Conservation (phyloP, 2,329 filamentous ascomycete species). For the Myotisia sp. region DNA sequence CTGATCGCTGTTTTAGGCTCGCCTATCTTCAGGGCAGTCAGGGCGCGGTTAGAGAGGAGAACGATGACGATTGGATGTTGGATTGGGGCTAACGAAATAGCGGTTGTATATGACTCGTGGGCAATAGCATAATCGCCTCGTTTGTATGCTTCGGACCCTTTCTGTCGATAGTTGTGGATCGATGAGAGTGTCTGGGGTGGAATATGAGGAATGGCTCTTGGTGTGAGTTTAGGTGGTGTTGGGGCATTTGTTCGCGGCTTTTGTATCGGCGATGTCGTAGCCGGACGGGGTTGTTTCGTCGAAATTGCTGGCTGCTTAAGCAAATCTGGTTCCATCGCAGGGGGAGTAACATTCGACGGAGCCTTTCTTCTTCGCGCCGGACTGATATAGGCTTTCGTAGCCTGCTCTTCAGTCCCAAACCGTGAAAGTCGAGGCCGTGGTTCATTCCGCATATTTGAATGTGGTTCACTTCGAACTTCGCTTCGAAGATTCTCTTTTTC, state of each 20-base stretch:
- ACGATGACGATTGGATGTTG: conserved; percentile 74
- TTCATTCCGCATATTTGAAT: not conserved
- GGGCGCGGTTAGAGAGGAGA: conserved; percentile 78
- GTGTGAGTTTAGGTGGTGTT: conserved; percentile 33
- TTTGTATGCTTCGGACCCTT: conserved; percentile 82
- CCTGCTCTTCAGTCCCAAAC: conserved; percentile 64
- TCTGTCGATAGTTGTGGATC: conserved; percentile 63
- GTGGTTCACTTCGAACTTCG: not conserved
- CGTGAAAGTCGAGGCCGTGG: conserved; percentile 42
- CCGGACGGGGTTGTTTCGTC: conserved; percentile 22
- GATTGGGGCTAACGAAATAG: conserved; percentile 58
- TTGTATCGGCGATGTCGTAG: conserved; percentile 24
- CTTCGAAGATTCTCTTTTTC: conserved; percentile 1
- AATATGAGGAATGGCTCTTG: conserved; percentile 46
- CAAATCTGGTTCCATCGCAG: conserved; percentile 45
- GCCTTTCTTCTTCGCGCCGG: conserved; percentile 63
- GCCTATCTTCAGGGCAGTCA: conserved; percentile 82
- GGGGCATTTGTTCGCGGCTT: conserved; percentile 18
- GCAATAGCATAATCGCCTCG: conserved; percentile 82
- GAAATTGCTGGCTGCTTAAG: conserved; percentile 38
- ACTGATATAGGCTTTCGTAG: conserved; percentile 71
- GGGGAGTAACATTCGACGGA: conserved; percentile 35
- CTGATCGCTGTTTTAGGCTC: conserved; percentile 75
- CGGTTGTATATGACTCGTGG: conserved; percentile 65
- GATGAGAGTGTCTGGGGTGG: conserved; percentile 55